Base-by-base conservation (phyloP, 2,329 filamentous ascomycete genomes). In the Dactylella cylindrospora region DNA sequence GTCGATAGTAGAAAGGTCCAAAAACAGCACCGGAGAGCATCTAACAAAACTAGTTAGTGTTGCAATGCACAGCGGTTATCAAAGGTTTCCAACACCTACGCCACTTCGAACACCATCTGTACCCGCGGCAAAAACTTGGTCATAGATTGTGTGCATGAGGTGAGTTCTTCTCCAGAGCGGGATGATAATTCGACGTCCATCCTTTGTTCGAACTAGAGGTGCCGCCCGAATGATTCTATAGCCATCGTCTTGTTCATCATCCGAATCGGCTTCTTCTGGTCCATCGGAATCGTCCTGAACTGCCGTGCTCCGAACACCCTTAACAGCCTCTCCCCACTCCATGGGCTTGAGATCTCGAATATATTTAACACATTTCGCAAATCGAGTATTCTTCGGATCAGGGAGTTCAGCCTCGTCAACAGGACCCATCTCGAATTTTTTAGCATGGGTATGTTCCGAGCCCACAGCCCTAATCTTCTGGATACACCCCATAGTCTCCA, bases 231-330 rank as follows among this genome's bases (percentile, higher is more conserved):
- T 61, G 20, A 61, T 43, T 38, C 47, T 52, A 31, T 61, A 61
- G 12, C 55, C 55, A 19, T 61, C 55, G 23, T 61, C 55, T 36
- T 61, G 55, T 32, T 61, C 55, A 36, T 61, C 55, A 28, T 61
- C 55, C 1, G 55, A 61, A 15, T 61, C 55, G 5, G 53, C 20
- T 15, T 46, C 43, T 13, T 61, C 55, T 19, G 51, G 46, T 3
- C 52, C 9, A 10, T 47, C 54, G n/a, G 52, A 46, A 26, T 53
- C 55, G 5, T 49, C 47, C 25, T 61, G 46, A 1, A 32, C 17
- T 2, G 20, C 43, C 3, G 55, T 23, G 19, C 47, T 41, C 7
- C 55, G 47, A 23, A 53, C 55, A 5, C 55, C 55, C 29, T 43
- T 53, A 17, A 61, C 47, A 32, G 55, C 55, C 10, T 61, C 55